These are phyloP conservation scores for Gaeumannomyces sp. DNA, from an alignment of 2,329 filamentous ascomycete species.

Conservation along the genomic window DNA sequence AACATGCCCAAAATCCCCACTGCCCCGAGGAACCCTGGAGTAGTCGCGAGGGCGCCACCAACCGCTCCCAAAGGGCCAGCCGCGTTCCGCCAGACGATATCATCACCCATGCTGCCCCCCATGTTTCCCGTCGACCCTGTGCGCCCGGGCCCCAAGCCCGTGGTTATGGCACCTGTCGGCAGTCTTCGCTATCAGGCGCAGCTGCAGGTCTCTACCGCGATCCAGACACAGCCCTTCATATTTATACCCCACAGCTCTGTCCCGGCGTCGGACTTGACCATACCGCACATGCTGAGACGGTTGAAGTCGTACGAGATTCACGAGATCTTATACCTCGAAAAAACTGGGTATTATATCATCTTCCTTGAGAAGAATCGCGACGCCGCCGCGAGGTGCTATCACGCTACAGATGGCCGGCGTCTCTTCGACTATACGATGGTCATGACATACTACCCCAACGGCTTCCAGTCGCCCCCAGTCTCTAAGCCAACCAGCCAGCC, in stretches of 20 bases:
- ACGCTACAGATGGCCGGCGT: conserved; percentile 69
- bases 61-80: conserved; percentile 84
- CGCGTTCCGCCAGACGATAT: conserved; percentile 35
- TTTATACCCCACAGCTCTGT: conserved; percentile 85
- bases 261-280: conserved; percentile 76
- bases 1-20: conserved; percentile 14
- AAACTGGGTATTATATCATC: conserved; percentile 83
- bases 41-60: conserved; percentile 61
- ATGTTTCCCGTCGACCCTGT: not conserved
- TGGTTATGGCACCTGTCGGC: conserved; percentile 12
- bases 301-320: conserved; percentile 77
- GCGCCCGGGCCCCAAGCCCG: conserved; percentile 14
- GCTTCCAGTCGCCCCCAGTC: conserved; percentile 11
- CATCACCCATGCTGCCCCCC: not conserved
- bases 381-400: conserved; percentile 75
- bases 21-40: conserved; percentile 27
- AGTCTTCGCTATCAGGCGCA: not conserved
- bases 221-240: conserved; percentile 68
- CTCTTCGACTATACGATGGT: conserved; percentile 90
- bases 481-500: not conserved
- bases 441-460: conserved; percentile 66
- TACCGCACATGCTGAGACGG: conserved; percentile 84
- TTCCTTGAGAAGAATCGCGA: conserved; percentile 77
- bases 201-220: not conserved
- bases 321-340: conserved; percentile 70